Conservation (phyloP, 1,284 basidiomycete species). For the Ustanciosporium gigantosporum region DNA sequence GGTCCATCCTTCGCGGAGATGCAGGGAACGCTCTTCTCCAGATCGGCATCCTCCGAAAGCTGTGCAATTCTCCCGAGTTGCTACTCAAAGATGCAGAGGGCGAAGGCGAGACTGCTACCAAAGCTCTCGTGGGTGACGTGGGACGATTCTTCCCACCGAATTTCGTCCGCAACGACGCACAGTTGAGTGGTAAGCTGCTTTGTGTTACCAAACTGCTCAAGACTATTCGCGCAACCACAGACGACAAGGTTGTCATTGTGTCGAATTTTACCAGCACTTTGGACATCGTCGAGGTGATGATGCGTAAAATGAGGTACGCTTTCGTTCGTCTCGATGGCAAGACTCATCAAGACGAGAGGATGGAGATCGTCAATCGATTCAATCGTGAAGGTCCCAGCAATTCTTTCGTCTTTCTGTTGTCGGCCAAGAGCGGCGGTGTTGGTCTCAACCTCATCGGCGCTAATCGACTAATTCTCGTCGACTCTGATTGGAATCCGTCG, state of each 20-base stretch:
- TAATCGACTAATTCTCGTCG: conserved; percentile 80
- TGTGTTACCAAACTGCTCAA: conserved; percentile 76
- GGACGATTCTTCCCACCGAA: conserved; percentile 34
- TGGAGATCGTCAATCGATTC: conserved; percentile 50
- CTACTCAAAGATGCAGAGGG: conserved; percentile 71
- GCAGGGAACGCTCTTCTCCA: conserved; percentile 47
- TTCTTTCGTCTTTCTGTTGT: conserved; percentile 82
- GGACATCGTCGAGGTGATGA: conserved; percentile 85
- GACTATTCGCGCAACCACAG: conserved; percentile 70
- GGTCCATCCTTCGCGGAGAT: conserved; percentile 40
- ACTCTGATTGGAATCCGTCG: conserved; percentile 92
- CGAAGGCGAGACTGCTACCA: conserved; percentile 18
- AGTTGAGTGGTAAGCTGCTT: conserved; percentile 67
- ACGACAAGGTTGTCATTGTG: conserved; percentile 67
- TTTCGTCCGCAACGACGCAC: conserved; percentile 29
- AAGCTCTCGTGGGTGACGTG: conserved; percentile 26
- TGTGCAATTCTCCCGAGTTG: conserved; percentile 89
- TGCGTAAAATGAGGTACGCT: conserved; percentile 75
- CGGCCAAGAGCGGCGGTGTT: conserved; percentile 95
- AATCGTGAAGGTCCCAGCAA: conserved; percentile 25
- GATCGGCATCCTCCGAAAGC: conserved; percentile 69
- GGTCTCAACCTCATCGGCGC: conserved; percentile 98
- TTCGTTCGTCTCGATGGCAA: conserved; percentile 83
- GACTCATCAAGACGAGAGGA: conserved; percentile 50
- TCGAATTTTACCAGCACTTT: conserved; percentile 71